Base-by-base conservation (phyloP, 2,329 filamentous ascomycete species). In the Pyricularia grisea region DNA sequence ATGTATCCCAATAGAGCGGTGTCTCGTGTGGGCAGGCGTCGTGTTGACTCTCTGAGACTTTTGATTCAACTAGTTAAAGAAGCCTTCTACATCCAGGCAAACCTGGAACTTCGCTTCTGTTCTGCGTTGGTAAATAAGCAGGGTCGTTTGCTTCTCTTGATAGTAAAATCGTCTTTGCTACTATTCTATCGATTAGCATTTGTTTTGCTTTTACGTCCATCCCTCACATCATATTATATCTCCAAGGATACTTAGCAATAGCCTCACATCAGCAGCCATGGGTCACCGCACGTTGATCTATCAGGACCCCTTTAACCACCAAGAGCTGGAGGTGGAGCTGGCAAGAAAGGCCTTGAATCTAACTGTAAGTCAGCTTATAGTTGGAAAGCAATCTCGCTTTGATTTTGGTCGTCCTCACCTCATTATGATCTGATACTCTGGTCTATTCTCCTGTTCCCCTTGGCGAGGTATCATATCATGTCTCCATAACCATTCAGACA, bases 281-380 rank as follows among this genome's bases (percentile, higher is more conserved):
- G 58, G 25, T 25, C 7, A 61, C 58, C 23, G n/a, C 23, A 9
- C 58, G 4, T 25, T 27, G 25, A 27, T 61, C 6, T 66, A 50
- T 23, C 31, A 50, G 33, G 42, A 67, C 27, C 42, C 66, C 14
- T 67, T 67, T 14, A 60, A 60, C 66, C 50, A 67, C 17, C 66
- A 67, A 27, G 42, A 60, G 3, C 66, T 55, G 27, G 17, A 67
- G 28, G 27, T 55, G 12, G 33, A 67, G 28, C 36, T 55, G 36
- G 66, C 66, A 27, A 23, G 28, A 27, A 60, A 58, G 12, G 66
- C 66, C 10, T 36, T 67, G 36, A 5, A 23, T 66, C 65, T 25
- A 17, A 55, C 27, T 36, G 66, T 67, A 60, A 17, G 23, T 42
- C 20, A 5, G 4, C 6, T 50, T 50, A 50, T 50, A n/a, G 60